Base-by-base conservation (phyloP, 2,329 filamentous ascomycete species). In the Fusarium protoensiforme region DNA sequence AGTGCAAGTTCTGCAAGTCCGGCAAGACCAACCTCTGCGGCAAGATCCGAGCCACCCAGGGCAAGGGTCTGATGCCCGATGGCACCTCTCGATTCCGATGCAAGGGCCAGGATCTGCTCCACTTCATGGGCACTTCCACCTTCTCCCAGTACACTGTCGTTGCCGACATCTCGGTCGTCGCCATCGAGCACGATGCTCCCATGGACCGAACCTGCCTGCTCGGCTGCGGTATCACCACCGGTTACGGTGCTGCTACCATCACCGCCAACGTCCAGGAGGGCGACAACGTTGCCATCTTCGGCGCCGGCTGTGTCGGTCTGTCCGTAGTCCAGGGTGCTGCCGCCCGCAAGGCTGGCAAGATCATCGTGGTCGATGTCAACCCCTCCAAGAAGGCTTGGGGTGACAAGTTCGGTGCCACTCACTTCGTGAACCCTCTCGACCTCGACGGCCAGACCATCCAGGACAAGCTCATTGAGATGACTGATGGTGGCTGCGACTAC, bases 1-100 rank as follows among this genome's bases (percentile, higher is more conserved):
- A 98, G 85, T 99, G 96, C 92, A 98, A 98, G 88, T 98, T 98
- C 90, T 99, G 96, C 92, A 96, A 94, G 85, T 98, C 96, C 46
- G 96, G 96, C 86, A 99, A 99, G 92, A 98, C 96, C 80, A 98
- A 98, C 86, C 93, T 98, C 67, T 98, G 96, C 87, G 96, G 96
- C 84, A 98, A 98, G 91, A 99, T 99, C 85, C 93, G 96, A 79
- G 94, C 94, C 53, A 98, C 96, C 51, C 96, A 99, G 87, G 96
- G 96, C 79, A 93, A 92, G 84, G 96, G 96, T 81, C 91, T 98
- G 77, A 98, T 99, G 95, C 96, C 96, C 66, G 96, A 99, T 84
- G 96, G 96, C 79, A 98, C 96, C 75, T 93, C 93, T 66, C 93
- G 96, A 79, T 98, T 98, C 91, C 94, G 90, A 85, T 95, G 92